A percentile compares a stretch with the other conserved stretches of the same genome.
phyloP scores from a whole-genome alignment of 2,329 filamentous ascomycete genomes.

The Calonectria pseudoreteaudii region DNA sequence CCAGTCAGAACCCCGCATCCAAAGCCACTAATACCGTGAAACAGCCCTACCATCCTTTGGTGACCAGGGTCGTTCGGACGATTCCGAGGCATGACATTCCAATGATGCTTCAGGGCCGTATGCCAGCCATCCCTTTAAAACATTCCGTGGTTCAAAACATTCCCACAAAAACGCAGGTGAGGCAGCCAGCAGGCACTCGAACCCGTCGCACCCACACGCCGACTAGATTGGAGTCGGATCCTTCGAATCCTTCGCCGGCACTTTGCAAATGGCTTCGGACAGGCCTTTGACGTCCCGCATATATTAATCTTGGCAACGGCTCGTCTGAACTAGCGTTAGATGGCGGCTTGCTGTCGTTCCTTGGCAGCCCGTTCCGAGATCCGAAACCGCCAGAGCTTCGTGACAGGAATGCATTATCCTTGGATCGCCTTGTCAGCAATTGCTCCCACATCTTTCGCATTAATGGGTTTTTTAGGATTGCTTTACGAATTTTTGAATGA shows the following conservation, averaged over 20 bases:
- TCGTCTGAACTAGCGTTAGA: background rate
- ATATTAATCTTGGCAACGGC: background rate
- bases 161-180: background rate
- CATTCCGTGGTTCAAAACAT: background rate
- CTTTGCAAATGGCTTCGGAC: background rate
- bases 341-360: background rate
- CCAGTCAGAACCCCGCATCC: slow-evolving; percentile 1
- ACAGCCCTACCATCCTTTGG: slow-evolving; percentile 7
- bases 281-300: background rate
- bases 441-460: background rate
- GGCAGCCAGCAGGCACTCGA: background rate
- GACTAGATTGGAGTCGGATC: background rate
- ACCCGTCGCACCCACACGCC: background rate
- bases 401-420: background rate
- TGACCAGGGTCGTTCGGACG: slow-evolving; percentile 12
- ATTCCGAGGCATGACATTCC: slow-evolving; percentile 8
- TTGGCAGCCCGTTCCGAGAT: background rate
- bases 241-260: background rate
- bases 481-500: background rate
- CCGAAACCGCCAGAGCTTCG: background rate
- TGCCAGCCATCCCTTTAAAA: background rate
- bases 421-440: background rate
- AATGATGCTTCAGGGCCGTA: background rate
- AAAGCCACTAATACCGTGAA: slow-evolving; percentile 5
- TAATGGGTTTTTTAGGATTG: background rate